phyloP scores from a whole-genome alignment of 1,284 basidiomycete species.

The Pulveroboletus sp. region DNA sequence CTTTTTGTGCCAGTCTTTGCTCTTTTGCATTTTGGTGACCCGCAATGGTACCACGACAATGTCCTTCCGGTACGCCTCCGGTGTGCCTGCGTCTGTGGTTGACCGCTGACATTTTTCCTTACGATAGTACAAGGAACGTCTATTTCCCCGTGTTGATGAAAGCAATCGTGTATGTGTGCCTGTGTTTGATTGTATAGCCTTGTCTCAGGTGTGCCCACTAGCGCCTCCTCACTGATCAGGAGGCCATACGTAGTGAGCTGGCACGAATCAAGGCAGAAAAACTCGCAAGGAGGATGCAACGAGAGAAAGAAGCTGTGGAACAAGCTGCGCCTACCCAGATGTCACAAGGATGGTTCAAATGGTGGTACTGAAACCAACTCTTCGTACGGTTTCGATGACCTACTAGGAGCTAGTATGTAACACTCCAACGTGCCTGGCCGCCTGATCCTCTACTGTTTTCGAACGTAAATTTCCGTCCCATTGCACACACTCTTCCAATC shows the following conservation, averaged over 20 bases:
- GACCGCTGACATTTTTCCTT: neutral
- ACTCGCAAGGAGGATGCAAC: slow-evolving; percentile 46
- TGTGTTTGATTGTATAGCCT: neutral
- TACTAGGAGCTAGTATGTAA: neutral
- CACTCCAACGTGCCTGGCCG: no score
- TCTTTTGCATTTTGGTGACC: slow-evolving; percentile 87
- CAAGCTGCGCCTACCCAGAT: slow-evolving; percentile 23
- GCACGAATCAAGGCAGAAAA: slow-evolving; percentile 69
- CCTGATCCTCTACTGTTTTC: no score
- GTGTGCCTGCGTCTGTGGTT: neutral
- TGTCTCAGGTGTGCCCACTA: slow-evolving; percentile 32
- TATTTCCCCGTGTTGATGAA: slow-evolving; percentile 66
- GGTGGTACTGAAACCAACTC: slow-evolving; percentile 27
- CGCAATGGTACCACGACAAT: slow-evolving; percentile 81
- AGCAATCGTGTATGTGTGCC: slow-evolving; percentile 49
- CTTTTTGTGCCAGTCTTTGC: slow-evolving; percentile 85
- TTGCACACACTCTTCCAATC: slow-evolving; percentile 44
- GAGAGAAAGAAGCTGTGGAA: slow-evolving; percentile 39
- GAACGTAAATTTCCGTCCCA: slow-evolving; percentile 38
- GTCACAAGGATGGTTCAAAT: slow-evolving; percentile 33
- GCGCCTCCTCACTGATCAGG: slow-evolving; percentile 65
- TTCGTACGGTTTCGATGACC: neutral
- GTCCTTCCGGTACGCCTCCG: slow-evolving; percentile 71
- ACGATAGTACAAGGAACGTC: slow-evolving; percentile 67
- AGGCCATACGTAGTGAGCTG: slow-evolving; percentile 63